Conservation (phyloP, 2,329 filamentous ascomycete species). For the Talaromyces albobiverticillius region DNA sequence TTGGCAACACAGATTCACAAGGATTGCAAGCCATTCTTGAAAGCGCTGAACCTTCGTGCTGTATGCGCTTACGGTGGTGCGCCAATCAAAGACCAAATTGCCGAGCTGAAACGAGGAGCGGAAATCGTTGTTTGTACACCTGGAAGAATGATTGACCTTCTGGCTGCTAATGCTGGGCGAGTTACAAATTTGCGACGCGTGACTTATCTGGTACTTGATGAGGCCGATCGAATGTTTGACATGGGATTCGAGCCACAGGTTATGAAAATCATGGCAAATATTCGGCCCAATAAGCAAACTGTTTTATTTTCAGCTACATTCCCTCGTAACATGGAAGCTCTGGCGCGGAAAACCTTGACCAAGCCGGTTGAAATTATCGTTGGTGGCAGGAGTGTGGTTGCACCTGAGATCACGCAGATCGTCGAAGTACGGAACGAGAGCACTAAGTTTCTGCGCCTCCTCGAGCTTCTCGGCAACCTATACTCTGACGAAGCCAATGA, state of each 20-base stretch:
- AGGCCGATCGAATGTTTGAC: slow-evolving; percentile 98
- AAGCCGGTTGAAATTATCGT: slow-evolving; percentile 90
- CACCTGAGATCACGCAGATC: slow-evolving; percentile 78
- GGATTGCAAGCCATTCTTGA: slow-evolving; percentile 92
- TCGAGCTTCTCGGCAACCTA: slow-evolving; percentile 82
- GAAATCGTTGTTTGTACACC: slow-evolving; percentile 95
- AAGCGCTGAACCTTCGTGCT: slow-evolving; percentile 76
- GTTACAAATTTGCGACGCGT: slow-evolving; percentile 88
- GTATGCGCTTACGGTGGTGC: slow-evolving; percentile 94
- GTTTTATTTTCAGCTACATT: slow-evolving; percentile 97
- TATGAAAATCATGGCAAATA: slow-evolving; percentile 90
- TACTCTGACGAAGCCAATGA: slow-evolving; percentile 73
- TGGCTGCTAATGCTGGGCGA: slow-evolving; percentile 89
- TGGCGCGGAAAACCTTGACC: slow-evolving; percentile 83
- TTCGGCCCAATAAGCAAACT: slow-evolving; percentile 88
- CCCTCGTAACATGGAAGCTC: slow-evolving; percentile 83
- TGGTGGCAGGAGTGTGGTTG: slow-evolving; percentile 72
- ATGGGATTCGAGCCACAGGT: slow-evolving; percentile 99
- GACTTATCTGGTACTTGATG: slow-evolving; percentile 92
- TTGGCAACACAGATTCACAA: slow-evolving; percentile 89
- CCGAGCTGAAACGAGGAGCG: slow-evolving; percentile 88
- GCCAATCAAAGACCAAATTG: slow-evolving; percentile 96
- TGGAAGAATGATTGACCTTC: slow-evolving; percentile 89
- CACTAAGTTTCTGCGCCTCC: slow-evolving; percentile 76
- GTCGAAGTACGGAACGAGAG: slow-evolving; percentile 83